Evolutionary conservation across 345 rosid species (phyloP), one percentile per base, ranked within the genome.

Genomic region (Boechera retrofracta): DNA sequence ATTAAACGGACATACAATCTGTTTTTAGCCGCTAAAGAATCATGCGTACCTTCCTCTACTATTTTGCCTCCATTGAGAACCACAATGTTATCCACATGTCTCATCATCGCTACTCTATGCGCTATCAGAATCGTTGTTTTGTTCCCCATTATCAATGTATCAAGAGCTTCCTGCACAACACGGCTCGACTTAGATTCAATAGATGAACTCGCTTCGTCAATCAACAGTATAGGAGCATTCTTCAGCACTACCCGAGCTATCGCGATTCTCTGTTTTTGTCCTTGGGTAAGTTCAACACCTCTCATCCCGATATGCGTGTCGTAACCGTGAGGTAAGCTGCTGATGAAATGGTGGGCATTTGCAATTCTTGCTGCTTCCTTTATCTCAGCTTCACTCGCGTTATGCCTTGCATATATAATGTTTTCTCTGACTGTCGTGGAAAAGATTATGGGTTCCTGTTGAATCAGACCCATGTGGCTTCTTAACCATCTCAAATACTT

Each of bases 311-410:
- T 94, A 72, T 92, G 97, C 0, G 98, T 95, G 84, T 95, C 99
- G 52, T 95, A 95, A 64, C 99, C 99, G 67, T 92, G 97, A 72
- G 99, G 93, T 77, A 92, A 86, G 72, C 94, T 95, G 85, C 99
- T 95, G 79, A 95, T 95, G 78, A 92, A 95, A 85, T 92, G 99
- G 82, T 95, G 99, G 52, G 99, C 99, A 68, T 95, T 95, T 54
- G 99, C 99, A 74, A 96, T 93, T 83, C 99, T 86, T 29, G 99
- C 99, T 73, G 99, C 99, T 82, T 96, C 99, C 81, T 96, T 93
- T 77, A 96, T 82, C 89, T 96, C 99, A 5, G 98, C 93, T 82
- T 93, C 99, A 38, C 97, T 91, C 7, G 99, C 98, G 72, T 91
- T 96, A 72, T 93, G 99, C 84, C 97, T 91, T 49, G 99, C 99